These are phyloP conservation scores for Bruguiera hainesii DNA, from an alignment of 441 rosid genomes.

Conservation along the genomic window DNA sequence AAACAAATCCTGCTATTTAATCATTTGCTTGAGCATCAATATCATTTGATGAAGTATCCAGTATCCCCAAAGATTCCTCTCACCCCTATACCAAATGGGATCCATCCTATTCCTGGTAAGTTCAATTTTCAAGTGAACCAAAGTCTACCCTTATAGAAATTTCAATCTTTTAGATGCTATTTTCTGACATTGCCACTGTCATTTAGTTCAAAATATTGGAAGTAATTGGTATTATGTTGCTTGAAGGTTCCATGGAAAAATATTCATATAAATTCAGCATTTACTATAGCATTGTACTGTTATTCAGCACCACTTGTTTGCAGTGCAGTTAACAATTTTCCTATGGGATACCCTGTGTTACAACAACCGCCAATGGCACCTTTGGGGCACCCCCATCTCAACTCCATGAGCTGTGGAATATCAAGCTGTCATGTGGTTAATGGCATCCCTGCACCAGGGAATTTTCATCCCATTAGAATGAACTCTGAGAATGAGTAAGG, in stretches of 20 bases:
- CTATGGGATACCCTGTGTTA: conserved; percentile 8
- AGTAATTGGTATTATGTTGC: not conserved
- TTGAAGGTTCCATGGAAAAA: not conserved
- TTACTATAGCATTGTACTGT: conserved; percentile 3
- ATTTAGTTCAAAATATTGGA: not conserved
- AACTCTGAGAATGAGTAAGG: conserved; percentile 31
- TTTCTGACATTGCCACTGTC: not conserved
- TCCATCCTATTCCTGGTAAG: conserved; percentile 24
- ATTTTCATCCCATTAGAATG: conserved; percentile 26
- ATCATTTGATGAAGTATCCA: conserved; percentile 15
- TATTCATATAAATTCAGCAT: not conserved
- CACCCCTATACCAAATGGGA: conserved; percentile 23
- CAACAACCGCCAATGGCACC: conserved; percentile 21
- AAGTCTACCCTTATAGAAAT: not conserved
- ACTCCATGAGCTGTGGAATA: conserved; percentile 17
- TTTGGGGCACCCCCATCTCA: conserved; percentile 25
- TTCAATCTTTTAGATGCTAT: not conserved
- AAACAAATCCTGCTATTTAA: conserved; percentile 27
- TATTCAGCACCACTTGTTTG: conserved; percentile 4
- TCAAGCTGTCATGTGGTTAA: conserved; percentile 26
- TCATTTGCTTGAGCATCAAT: conserved; percentile 31
- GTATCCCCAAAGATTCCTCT: conserved; percentile 1
- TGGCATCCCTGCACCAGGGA: conserved; percentile 27
- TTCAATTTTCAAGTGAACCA: not conserved
- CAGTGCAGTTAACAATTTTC: conserved; percentile 29